Evolutionary conservation across 192 early-diverging fungal species (phyloP).

Genomic region (Gigaspora rosea): DNA sequence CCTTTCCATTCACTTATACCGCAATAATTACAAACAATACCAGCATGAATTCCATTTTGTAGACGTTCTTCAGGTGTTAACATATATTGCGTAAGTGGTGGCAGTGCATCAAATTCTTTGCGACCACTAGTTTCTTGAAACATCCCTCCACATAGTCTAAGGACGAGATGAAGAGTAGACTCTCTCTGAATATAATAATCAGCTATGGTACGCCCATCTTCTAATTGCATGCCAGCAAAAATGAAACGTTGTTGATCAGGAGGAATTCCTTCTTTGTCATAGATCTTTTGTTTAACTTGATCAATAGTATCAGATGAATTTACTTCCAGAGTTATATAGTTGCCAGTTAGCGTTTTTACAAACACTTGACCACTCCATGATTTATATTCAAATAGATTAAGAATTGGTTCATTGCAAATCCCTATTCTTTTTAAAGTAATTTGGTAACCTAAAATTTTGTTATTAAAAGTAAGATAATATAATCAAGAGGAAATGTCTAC

Average conservation of each 20-base stretch:
- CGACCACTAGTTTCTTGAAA: neutral
- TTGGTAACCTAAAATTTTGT: no score
- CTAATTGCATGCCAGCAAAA: constrained; percentile 70
- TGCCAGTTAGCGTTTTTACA: constrained; percentile 75
- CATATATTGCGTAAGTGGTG: neutral
- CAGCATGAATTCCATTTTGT: constrained; percentile 24
- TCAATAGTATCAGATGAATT: constrained; percentile 42
- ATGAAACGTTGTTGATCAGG: constrained; percentile 50
- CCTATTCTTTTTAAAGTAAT: no score
- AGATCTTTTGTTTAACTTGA: constrained; percentile 60
- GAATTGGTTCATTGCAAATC: neutral
- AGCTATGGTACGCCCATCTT: constrained; percentile 64
- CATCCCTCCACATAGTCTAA: constrained; percentile 59
- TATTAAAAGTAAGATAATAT: no score
- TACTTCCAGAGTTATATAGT: constrained; percentile 85
- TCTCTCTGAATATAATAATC: constrained; percentile 76
- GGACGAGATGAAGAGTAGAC: constrained; percentile 66
- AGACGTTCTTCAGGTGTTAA: constrained; percentile 8
- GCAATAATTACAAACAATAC: constrained; percentile 26
- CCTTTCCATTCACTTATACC: constrained; percentile 29
- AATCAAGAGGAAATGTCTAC: no score
- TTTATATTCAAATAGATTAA: neutral
- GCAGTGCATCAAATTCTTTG: no score
- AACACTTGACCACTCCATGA: constrained; percentile 32
- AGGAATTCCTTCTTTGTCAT: constrained; percentile 70